Base-by-base conservation (phyloP, 257 asterid genomes). In the Echium plantagineum region DNA sequence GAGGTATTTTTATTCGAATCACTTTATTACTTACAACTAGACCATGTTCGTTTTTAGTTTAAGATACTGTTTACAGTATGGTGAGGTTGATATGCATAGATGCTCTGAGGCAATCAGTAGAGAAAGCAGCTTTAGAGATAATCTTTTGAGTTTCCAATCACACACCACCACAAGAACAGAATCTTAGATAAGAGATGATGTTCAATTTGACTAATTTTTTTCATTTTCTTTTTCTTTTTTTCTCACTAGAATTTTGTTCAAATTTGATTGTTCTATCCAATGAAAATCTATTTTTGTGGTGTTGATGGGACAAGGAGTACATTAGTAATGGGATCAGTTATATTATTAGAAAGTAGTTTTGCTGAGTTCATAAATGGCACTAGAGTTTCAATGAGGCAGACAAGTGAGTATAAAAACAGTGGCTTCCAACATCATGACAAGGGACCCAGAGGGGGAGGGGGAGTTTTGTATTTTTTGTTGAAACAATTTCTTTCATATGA, bases 161-260 rank as follows among this genome's bases (percentile, higher is more conserved):
- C 75, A 74, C 60, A 73, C 74, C 91, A 72, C 89, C 87, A 79
- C 83, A 64, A 73, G 86, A 89, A 77, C 79, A 81, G 93, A 86
- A 82, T 90, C 94, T 84, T 69, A 84, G 85, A 90, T 78, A 77
- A 78, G 86, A 74, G 66, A 83, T 72, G 82, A 85, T 78, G 72
- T 42, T 61, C 55, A 54, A 48, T 79, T 81, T 78, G 87, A 78
- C 84, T 73, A 9, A 19, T 26, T 60, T 35, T 26, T n/a, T n/a
- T 61, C 17, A 55, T 38, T 18, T 5, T 26, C 56, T 35, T 26
- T 0, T 7, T 61, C 17, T 58, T 38, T 18, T 5, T 24, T 24
- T 57, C 30, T 47, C 24, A n/a, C n/a, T n/a, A n/a, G n/a, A n/a
- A 53, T n/a, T 48, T 68, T 60, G 22, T 63, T n/a, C n/a, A 15